Conservation (phyloP, 345 rosid species). For the Punica granatum region DNA sequence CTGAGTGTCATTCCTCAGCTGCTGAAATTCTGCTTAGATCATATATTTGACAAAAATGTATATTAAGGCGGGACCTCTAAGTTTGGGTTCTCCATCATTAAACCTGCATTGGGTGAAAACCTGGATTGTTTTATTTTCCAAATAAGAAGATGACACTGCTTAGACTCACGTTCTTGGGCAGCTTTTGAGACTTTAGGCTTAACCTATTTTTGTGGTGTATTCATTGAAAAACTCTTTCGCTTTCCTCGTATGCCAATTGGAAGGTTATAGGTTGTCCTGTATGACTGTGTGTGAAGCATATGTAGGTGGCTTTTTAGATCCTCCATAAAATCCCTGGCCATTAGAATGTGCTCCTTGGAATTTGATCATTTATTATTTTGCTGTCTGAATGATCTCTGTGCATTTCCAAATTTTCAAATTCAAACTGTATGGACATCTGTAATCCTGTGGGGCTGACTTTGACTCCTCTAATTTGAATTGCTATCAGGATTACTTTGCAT, state of each 20-base stretch:
- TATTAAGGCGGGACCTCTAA: background rate
- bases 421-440: background rate
- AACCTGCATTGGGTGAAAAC: too few species aligned
- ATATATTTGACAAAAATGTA: background rate
- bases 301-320: background rate
- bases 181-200: too few species aligned
- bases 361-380: background rate
- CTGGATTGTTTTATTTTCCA: too few species aligned
- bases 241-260: too few species aligned
- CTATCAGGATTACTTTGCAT: slow-evolving; percentile 71
- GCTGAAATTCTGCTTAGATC: background rate
- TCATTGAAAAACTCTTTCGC: too few species aligned
- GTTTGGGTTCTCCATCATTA: too few species aligned
- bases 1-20: background rate
- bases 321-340: background rate
- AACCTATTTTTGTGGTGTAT: too few species aligned
- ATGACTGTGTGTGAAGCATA: background rate
- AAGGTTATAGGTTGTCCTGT: too few species aligned
- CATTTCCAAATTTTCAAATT: background rate
- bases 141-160: too few species aligned
- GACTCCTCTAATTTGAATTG: slow-evolving; percentile 7
- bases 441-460: background rate
- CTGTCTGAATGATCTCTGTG: background rate
- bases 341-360: background rate
- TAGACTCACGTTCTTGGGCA: too few species aligned